These are phyloP conservation scores for Cladosporium sphaerospermum DNA, from an alignment of 2,329 filamentous ascomycete species.

Conservation along the genomic window DNA sequence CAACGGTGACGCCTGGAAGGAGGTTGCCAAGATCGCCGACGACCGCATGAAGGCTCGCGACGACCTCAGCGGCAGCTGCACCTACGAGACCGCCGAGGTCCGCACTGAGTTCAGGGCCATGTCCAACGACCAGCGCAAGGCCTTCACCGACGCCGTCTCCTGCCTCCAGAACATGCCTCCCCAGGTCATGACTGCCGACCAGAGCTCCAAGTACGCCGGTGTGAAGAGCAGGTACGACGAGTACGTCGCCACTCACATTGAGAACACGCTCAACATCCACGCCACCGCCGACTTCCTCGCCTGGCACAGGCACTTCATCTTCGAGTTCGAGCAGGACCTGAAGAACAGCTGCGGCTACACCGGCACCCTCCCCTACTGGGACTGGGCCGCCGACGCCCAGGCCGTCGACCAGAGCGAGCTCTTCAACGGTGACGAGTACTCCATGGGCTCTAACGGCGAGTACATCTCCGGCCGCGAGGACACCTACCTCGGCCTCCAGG, in stretches of 20 bases:
- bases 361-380: constrained; percentile 30
- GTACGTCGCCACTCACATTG: constrained; percentile 29
- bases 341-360: constrained; percentile 39
- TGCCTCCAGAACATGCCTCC: constrained; percentile 25
- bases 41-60: constrained; percentile 25
- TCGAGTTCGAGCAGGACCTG: constrained; percentile 40
- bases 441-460: constrained; percentile 29
- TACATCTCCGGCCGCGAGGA: constrained; percentile 22
- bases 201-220: constrained; percentile 24
- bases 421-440: constrained; percentile 50
- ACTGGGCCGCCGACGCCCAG: constrained; percentile 27
- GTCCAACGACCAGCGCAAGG: constrained; percentile 22
- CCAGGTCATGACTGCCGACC: constrained; percentile 21
- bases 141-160: constrained; percentile 27
- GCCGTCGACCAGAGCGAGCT: constrained; percentile 39
- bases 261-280: constrained; percentile 29
- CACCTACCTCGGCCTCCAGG: constrained; percentile 22
- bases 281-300: constrained; percentile 30
- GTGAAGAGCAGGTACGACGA: constrained; percentile 28
- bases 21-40: constrained; percentile 24
- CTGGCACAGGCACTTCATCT: constrained; percentile 40
- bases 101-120: constrained; percentile 26
- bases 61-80: constrained; percentile 22
- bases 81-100: constrained; percentile 24
- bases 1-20: constrained; percentile 25